Conservation (phyloP, 2,329 filamentous ascomycete genomes). For the Ceratocystis cacaofunesta region DNA sequence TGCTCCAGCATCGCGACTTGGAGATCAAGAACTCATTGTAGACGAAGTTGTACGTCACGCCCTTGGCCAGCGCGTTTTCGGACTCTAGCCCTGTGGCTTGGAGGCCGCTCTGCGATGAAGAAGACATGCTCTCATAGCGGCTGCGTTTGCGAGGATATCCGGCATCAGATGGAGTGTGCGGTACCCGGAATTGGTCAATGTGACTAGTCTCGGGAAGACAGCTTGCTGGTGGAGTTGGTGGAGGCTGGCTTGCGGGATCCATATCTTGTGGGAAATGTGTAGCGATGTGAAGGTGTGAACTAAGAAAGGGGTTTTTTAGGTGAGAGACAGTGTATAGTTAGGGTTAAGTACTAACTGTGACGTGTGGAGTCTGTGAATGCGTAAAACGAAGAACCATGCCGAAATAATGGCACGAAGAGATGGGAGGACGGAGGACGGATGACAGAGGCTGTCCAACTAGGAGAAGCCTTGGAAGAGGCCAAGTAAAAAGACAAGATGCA, state of each 20-base stretch:
- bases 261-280: neutral
- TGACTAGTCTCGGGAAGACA: neutral
- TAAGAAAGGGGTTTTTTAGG: too few relatives aligned
- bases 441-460: too few relatives aligned
- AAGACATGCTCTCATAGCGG: slow-evolving; percentile 8
- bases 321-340: neutral
- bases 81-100: neutral
- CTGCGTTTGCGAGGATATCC: slow-evolving; percentile 5
- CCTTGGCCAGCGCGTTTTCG: slow-evolving; percentile 4
- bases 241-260: neutral
- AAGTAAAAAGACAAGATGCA: too few relatives aligned
- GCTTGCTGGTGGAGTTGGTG: neutral
- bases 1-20: slow-evolving; percentile 18
- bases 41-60: slow-evolving; percentile 18
- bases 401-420: too few relatives aligned
- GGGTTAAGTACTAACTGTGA: too few relatives aligned
- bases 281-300: neutral
- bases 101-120: neutral
- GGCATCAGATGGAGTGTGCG: slow-evolving; percentile 4
- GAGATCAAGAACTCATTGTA: slow-evolving; percentile 18
- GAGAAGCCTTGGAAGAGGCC: too few relatives aligned
- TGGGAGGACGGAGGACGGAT: too few relatives aligned
- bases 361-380: too few relatives aligned
- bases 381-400: too few relatives aligned
- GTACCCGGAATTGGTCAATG: neutral